Conservation (phyloP, 352 stramenopile genomes). For the Aphanomyces stellatus region DNA sequence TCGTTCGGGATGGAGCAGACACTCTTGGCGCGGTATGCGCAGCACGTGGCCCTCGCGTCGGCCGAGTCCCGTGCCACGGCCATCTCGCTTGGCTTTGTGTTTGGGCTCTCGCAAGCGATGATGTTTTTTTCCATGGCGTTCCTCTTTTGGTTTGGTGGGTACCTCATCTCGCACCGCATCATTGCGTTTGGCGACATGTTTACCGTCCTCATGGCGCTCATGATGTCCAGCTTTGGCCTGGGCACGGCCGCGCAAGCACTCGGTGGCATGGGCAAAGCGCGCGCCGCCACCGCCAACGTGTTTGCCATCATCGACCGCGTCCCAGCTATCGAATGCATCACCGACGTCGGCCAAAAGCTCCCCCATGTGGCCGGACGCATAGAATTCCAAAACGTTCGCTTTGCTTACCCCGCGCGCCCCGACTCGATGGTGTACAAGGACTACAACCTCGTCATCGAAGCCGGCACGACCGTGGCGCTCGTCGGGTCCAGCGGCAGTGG, state of each 20-base stretch:
- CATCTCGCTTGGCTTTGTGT: slow-evolving; percentile 32
- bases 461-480: slow-evolving; percentile 56
- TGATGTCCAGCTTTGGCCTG: slow-evolving; percentile 46
- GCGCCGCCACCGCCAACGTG: slow-evolving; percentile 44
- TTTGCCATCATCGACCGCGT: slow-evolving; percentile 77
- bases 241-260: slow-evolving; percentile 43
- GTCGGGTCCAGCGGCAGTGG: slow-evolving; percentile 53
- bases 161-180: slow-evolving; percentile 30
- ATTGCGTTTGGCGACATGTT: slow-evolving; percentile 44
- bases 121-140: slow-evolving; percentile 43
- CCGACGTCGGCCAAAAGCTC: slow-evolving; percentile 19
- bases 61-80: slow-evolving; percentile 26
- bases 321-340: slow-evolving; percentile 31
- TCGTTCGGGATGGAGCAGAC: slow-evolving; percentile 37
- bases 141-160: slow-evolving; percentile 48
- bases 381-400: slow-evolving; percentile 57
- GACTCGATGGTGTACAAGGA: slow-evolving; percentile 65
- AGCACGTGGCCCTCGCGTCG: slow-evolving; percentile 28
- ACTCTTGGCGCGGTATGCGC: slow-evolving; percentile 24
- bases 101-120: slow-evolving; percentile 37
- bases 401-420: slow-evolving; percentile 64
- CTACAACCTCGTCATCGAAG: slow-evolving; percentile 72
- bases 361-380: slow-evolving; percentile 36
- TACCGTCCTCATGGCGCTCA: slow-evolving; percentile 41
- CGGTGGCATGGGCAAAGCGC: slow-evolving; percentile 41